phyloP scores from a whole-genome alignment of 1,284 basidiomycete species.

The Agaricales sp. region DNA sequence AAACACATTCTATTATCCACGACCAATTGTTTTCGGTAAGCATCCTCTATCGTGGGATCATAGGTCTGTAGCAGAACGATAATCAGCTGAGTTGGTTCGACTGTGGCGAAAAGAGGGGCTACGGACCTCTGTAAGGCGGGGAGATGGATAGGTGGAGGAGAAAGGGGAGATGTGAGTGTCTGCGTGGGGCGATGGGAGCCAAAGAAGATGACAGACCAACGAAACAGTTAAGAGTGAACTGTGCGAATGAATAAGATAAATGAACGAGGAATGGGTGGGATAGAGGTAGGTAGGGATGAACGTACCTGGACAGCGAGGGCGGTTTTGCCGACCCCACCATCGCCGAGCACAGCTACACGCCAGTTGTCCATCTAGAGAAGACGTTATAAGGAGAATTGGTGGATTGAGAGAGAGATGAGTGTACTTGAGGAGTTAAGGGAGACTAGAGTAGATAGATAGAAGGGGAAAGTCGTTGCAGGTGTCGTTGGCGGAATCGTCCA shows the following conservation, averaged over 20 bases:
- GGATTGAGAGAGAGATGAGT: not conserved
- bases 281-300: conserved; percentile 9
- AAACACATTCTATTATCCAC: conserved; percentile 90
- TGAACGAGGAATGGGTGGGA: too few species aligned
- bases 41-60: conserved; percentile 92
- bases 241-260: conserved; percentile 9
- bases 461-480: not conserved
- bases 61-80: conserved; percentile 46
- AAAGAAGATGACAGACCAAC: conserved; percentile 75
- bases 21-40: conserved; percentile 85
- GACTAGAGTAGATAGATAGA: not conserved
- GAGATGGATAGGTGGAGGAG: conserved; percentile 12
- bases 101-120: conserved; percentile 6
- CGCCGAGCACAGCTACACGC: conserved; percentile 91
- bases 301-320: conserved; percentile 89
- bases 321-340: conserved; percentile 97
- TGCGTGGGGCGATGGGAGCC: too few species aligned
- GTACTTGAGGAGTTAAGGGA: too few species aligned
- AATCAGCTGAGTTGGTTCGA: conserved; percentile 8
- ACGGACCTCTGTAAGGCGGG: conserved; percentile 35
- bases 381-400: conserved; percentile 17
- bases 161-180: conserved; percentile 11
- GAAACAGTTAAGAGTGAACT: conserved; percentile 92
- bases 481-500: too few species aligned
- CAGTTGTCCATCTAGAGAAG: conserved; percentile 68